Evolutionary conservation across 306 rosid species (phyloP), one percentile per base, ranked within the genome.

Genomic region (Echinosophora koreensis): DNA sequence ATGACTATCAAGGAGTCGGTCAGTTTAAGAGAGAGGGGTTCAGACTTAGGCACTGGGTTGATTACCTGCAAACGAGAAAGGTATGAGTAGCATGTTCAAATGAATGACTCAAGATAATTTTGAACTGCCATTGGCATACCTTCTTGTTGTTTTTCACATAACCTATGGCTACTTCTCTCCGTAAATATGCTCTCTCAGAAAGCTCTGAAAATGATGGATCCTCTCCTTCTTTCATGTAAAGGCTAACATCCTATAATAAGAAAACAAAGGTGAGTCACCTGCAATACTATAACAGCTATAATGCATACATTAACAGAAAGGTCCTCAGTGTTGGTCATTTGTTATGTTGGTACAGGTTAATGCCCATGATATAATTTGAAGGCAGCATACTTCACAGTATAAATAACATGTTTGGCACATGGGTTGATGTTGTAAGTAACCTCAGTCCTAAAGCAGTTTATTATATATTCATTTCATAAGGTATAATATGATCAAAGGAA

Each of bases 141-240:
- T 83, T 89, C 61, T 83, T 86, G 80, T 92, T 88, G 75, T 91
- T 84, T 86, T 87, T 95, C 77, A 95, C 82, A 77, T 90, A 95
- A 62, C 99, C 99, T 70, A 95, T 95, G 60, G 97, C 99, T 65
- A 95, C 98, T 90, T 95, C 99, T 80, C 90, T 84, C 71, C 97
- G 84, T 32, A 95, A 69, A 79, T 87, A 67, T 8, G 99, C 99
- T 81, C 97, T 87, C 91, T 95, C 94, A 0, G 87, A 28, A 37
- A 95, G 96, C 86, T 95, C 99, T 4, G 79, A 37, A 82, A 95
- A 95, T 18, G 97, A 88, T 58, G 96, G 99, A 66, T 86, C 83
- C 82, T 95, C 99, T 66, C 94, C 99, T 83, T 77, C 88, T 88
- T 86, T 92, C 92, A 90, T 95, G 85, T 95, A 95, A 46, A 88